These are phyloP conservation scores for Pleodorina starrii DNA, from an alignment of 139 green algal species.

Conservation along the genomic window DNA sequence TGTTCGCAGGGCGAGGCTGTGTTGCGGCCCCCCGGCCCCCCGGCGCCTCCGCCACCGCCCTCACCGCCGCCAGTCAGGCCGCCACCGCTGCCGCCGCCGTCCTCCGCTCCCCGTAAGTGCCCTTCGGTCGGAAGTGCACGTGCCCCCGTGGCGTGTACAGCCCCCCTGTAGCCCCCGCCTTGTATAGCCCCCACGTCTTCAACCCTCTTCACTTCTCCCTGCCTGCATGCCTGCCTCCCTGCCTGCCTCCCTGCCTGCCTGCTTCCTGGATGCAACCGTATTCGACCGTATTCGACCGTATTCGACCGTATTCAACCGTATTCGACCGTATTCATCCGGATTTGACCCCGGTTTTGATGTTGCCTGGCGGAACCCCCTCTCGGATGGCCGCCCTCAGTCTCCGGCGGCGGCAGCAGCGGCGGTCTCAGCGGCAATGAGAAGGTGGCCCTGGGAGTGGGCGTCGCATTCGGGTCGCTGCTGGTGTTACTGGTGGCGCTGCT, in stretches of 20 bases:
- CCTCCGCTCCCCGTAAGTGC: not conserved
- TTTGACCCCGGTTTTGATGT: too few relatives aligned
- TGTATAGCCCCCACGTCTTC: too few relatives aligned
- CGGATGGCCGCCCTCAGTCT: not conserved
- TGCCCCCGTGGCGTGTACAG: not conserved
- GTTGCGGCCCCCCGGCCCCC: not conserved
- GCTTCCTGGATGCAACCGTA: not conserved
- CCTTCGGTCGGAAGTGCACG: not conserved
- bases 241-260: not conserved
- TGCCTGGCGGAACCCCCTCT: too few relatives aligned
- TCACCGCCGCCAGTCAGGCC: not conserved
- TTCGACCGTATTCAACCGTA: not conserved
- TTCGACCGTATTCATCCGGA: not conserved
- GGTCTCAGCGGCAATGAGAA: conserved; percentile 3
- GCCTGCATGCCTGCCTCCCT: not conserved
- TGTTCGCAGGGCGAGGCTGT: not conserved
- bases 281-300: not conserved
- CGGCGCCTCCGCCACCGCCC: not conserved
- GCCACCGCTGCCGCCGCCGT: not conserved
- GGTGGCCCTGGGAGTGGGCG: conserved; percentile 30
- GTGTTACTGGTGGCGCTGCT: not conserved
- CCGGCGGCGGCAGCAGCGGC: not conserved
- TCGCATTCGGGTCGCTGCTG: conserved; percentile 24
- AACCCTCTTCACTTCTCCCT: not conserved
- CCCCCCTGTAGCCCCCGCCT: not conserved